A percentile compares a stretch with the other conserved stretches of the same genome.
These are phyloP conservation scores for Globisporangium spinosum DNA, from an alignment of 352 stramenopile species.

Conservation along the genomic window DNA sequence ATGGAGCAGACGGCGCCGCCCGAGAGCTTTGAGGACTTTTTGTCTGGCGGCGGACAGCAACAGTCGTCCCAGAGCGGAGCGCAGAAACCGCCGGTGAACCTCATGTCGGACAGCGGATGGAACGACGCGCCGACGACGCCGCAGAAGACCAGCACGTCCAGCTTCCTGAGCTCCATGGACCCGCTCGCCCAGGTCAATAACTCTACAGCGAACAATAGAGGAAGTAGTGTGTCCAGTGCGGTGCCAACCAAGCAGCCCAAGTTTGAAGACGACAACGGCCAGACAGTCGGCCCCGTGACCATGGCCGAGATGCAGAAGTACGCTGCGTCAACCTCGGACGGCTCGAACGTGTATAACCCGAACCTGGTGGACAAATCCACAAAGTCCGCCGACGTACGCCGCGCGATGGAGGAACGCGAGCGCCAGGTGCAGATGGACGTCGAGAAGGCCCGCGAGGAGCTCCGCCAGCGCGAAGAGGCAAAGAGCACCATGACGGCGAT, in stretches of 20 bases:
- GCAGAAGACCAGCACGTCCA: conserved; percentile 28
- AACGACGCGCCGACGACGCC: conserved; percentile 32
- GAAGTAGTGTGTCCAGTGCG: neutral
- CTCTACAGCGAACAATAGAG: conserved; percentile 13
- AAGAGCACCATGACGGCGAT: conserved; percentile 47
- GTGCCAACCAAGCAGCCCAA: conserved; percentile 42
- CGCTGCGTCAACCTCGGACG: conserved; percentile 59
- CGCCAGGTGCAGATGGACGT: conserved; percentile 66
- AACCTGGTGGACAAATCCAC: conserved; percentile 81
- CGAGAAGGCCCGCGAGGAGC: conserved; percentile 66
- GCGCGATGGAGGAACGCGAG: conserved; percentile 83
- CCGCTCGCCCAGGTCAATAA: conserved; percentile 37
- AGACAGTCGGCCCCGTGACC: conserved; percentile 78
- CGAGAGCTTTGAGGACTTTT: conserved; percentile 70
- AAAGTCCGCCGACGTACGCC: conserved; percentile 70
- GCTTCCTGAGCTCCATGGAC: conserved; percentile 69
- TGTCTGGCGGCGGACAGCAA: conserved; percentile 41
- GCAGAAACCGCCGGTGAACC: conserved; percentile 45
- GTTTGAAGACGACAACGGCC: conserved; percentile 75
- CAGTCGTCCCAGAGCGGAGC: conserved; percentile 4
- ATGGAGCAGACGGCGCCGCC: conserved; percentile 21
- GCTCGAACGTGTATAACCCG: conserved; percentile 85
- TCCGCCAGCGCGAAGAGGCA: conserved; percentile 67
- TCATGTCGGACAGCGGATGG: conserved; percentile 69
- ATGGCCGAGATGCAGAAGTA: conserved; percentile 81